Percentiles rank a stretch among this genome's conserved stretches.
Conservation (phyloP, 2,329 filamentous ascomycete genomes). For the Macrophomina pseudophaseolina region DNA sequence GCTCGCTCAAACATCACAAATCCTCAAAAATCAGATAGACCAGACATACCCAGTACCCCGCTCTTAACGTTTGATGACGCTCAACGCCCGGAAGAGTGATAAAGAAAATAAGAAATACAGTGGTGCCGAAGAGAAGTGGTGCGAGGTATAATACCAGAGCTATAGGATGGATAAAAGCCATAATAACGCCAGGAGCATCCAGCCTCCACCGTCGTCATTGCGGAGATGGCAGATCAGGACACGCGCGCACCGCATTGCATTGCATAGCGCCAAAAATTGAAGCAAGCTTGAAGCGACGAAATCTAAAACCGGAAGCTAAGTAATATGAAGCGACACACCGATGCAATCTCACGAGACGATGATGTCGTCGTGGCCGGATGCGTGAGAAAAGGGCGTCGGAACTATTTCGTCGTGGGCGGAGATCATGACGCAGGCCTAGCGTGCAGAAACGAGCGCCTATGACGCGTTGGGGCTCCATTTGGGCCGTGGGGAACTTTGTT, state of each 20-base stretch:
- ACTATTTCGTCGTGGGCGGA: slow-evolving; percentile 20
- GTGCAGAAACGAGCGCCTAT: slow-evolving; percentile 21
- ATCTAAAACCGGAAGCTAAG: slow-evolving; percentile 15
- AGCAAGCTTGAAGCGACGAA: not conserved
- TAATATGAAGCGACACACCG: slow-evolving; percentile 4
- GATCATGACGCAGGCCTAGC: slow-evolving; percentile 25
- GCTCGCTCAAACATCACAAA: slow-evolving; percentile 13
- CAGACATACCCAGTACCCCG: slow-evolving; percentile 9
- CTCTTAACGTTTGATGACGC: slow-evolving; percentile 8
- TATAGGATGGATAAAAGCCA: not conserved
- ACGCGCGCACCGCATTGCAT: slow-evolving; percentile 6
- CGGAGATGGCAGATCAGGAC: slow-evolving; percentile 3
- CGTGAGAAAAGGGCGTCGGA: slow-evolving; percentile 13
- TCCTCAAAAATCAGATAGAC: not conserved
- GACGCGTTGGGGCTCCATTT: slow-evolving; percentile 19
- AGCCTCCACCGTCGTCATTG: not conserved
- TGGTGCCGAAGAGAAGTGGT: not conserved
- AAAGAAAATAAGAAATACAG: slow-evolving; percentile 3
- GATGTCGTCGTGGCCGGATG: slow-evolving; percentile 9
- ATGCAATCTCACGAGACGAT: slow-evolving; percentile 19
- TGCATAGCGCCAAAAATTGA: not conserved
- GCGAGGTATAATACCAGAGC: slow-evolving; percentile 5
- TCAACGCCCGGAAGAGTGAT: not conserved
- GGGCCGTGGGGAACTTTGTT: not conserved
- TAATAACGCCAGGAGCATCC: slow-evolving; percentile 3